Evolutionary conservation across 768 basidiomycete species (phyloP).

Genomic region (Leccinellum luteum): DNA sequence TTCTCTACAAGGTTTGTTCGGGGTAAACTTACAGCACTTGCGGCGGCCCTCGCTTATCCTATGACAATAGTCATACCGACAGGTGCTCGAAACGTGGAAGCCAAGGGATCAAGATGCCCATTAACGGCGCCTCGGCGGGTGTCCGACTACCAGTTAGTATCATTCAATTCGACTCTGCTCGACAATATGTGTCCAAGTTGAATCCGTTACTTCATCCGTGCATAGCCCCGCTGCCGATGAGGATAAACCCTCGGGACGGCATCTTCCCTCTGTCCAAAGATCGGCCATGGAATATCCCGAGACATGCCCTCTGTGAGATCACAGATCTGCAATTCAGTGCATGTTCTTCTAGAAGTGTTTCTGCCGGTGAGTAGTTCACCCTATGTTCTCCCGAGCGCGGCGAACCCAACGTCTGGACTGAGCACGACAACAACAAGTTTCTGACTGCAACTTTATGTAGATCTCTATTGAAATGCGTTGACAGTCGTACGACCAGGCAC

Average conservation of each 20-base stretch:
- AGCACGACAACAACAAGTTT: neutral
- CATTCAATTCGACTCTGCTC: neutral
- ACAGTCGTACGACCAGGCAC: neutral
- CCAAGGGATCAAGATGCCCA: neutral
- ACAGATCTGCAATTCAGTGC: neutral
- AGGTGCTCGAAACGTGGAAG: neutral
- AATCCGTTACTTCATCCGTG: neutral
- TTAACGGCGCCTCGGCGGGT: neutral
- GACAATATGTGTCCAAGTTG: neutral
- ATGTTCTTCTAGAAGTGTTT: too few species aligned
- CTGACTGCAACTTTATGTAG: neutral
- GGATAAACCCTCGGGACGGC: neutral
- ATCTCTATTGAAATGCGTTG: neutral
- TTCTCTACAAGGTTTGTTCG: neutral
- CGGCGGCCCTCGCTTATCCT: neutral
- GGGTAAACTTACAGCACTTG: neutral
- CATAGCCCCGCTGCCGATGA: neutral
- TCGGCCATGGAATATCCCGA: neutral
- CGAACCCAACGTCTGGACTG: neutral
- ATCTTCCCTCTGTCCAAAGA: neutral
- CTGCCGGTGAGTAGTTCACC: neutral
- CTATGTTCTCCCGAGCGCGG: neutral
- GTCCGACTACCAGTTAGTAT: neutral
- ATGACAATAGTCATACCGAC: neutral
- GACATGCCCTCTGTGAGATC: too few species aligned